Evolutionary conservation across 495 filamentous ascomycete genomes (phyloP), one percentile per base, ranked within the genome.

Genomic region (Aspergillus sparsus): DNA sequence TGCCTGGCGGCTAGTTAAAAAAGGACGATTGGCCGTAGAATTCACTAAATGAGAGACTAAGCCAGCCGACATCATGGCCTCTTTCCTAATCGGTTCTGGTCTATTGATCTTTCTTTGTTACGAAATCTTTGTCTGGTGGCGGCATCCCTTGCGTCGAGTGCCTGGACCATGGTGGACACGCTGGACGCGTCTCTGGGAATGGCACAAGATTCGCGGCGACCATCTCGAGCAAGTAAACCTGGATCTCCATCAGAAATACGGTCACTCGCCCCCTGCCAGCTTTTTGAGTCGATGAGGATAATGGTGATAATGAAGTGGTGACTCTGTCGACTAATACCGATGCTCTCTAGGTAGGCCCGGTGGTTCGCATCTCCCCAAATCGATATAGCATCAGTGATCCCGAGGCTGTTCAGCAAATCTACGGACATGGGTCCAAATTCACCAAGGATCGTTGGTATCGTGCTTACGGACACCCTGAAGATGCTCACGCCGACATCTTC

Each of bases 351-450:
- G 3, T 41, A 58, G 87, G 87, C 6, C 79, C 84, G 42, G 75
- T 90, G 8, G 83, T 90, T 5, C 80, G 87, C 36, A 68, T 89
- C 16, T 82, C 85, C 5, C 87, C 87, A 6, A 82, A 85, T 60
- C 75, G 76, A 1, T 68, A 89, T 15, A 85, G 84, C 0, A 86
- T 89, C 65, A 78, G 79, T 10, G 82, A 89, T 66, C 86, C 88
- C 0, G 77, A 78, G 53, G 83, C 86, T 8, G 70, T 91, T 33
- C 87, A 86, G 65, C 76, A 76, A 11, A 91, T 92, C 31, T 92
- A 91, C 65, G 85, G 87, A 2, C 76, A 89, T 41, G 87, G 88
- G 62, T 90, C 89, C 71, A 85, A 85, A 37, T 89, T 89, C 66
- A 71, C 74, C 47, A 92, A 91, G 76, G 84, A 88, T 15, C 36